These are phyloP conservation scores for Poa annua DNA, from an alignment of 176 grass and related monocot genomes.

Conservation along the genomic window DNA sequence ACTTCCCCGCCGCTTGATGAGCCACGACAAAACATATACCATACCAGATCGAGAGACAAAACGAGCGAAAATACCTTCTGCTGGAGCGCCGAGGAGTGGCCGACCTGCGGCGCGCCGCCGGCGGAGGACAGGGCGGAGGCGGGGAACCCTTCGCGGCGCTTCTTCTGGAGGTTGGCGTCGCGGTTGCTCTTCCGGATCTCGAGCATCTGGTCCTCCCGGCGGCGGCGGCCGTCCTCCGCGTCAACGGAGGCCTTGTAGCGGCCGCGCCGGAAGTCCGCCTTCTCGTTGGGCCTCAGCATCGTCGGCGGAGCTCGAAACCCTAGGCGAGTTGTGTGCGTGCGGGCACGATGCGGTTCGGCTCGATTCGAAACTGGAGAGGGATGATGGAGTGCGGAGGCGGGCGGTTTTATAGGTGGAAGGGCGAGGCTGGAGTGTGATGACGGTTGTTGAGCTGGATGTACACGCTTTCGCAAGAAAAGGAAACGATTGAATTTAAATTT, in stretches of 20 bases:
- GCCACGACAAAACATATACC: conserved; percentile 3
- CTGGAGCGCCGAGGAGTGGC: conserved; percentile 56
- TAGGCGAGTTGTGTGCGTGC: background rate
- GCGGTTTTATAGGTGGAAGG: conserved; percentile 17
- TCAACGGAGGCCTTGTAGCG: conserved; percentile 87
- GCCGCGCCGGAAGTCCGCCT: conserved; percentile 60
- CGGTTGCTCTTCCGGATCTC: conserved; percentile 81
- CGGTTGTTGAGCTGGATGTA: conserved; percentile 22
- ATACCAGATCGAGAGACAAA: conserved; percentile 41
- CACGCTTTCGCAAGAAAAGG: conserved; percentile 18
- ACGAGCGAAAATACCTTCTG: conserved; percentile 54
- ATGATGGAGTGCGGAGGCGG: background rate
- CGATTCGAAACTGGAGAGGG: conserved; percentile 49
- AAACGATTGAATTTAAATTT: background rate
- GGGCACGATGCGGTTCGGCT: conserved; percentile 38
- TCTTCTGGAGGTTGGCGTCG: conserved; percentile 84
- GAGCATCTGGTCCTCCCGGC: conserved; percentile 71
- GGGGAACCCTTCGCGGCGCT: conserved; percentile 66
- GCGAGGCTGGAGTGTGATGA: background rate
- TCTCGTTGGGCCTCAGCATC: conserved; percentile 80
- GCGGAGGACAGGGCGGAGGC: conserved; percentile 7
- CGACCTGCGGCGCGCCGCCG: conserved; percentile 20
- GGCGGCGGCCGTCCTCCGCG: conserved; percentile 75
- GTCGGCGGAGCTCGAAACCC: conserved; percentile 40
- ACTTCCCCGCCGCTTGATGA: background rate